phyloP scores from a whole-genome alignment of 164 flowering plant species.

The Platanus orientalis region DNA sequence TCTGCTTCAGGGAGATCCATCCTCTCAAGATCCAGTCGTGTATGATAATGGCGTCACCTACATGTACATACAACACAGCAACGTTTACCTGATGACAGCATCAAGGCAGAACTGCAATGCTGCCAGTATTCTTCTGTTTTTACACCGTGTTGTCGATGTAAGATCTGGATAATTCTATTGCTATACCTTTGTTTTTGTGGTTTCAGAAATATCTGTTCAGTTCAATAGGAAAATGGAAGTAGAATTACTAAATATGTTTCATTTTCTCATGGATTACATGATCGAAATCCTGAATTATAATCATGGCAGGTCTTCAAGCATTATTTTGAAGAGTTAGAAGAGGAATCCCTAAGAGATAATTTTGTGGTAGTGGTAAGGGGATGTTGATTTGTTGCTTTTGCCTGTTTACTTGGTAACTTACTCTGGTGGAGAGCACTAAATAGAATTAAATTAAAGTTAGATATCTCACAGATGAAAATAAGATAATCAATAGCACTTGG shows the following conservation, averaged over 20 bases:
- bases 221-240: slow-evolving; percentile 1
- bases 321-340: slow-evolving; percentile 95
- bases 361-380: slow-evolving; percentile 93
- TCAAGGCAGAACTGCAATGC: slow-evolving; percentile 97
- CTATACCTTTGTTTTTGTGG: too few species aligned
- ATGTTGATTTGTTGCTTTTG: slow-evolving; percentile 1
- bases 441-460: not conserved
- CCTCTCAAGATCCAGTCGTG: slow-evolving; percentile 88
- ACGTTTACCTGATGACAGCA: slow-evolving; percentile 86
- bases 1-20: slow-evolving; percentile 79
- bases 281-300: not conserved
- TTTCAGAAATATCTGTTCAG: not conserved
- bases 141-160: slow-evolving; percentile 94
- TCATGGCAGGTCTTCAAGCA: slow-evolving; percentile 79
- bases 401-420: not conserved
- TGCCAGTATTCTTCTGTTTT: slow-evolving; percentile 86
- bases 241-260: not conserved
- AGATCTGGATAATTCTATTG: slow-evolving; percentile 26
- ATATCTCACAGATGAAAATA: not conserved
- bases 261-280: not conserved
- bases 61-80: slow-evolving; percentile 91
- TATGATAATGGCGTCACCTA: slow-evolving; percentile 85
- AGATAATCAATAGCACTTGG: not conserved
- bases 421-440: not conserved
- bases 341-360: slow-evolving; percentile 95